A percentile compares a stretch with the other conserved stretches of the same genome.
Conservation (phyloP, 768 basidiomycete genomes). For the Boletus patriciae region DNA sequence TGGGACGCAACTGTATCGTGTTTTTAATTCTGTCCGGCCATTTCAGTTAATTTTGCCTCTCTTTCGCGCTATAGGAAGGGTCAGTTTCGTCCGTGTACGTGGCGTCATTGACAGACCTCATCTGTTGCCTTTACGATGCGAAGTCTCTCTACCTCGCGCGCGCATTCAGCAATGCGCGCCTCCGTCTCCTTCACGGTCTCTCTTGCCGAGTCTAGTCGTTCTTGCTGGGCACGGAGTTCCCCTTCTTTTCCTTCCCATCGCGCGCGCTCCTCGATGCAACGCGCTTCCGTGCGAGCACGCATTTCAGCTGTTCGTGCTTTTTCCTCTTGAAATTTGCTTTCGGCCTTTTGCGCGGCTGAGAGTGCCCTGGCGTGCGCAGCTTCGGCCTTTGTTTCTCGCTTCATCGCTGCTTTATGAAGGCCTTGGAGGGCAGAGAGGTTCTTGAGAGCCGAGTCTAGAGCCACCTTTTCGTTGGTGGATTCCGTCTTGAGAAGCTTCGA, state of each 20-base stretch:
- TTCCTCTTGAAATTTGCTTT: conserved; percentile 60
- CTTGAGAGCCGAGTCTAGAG: conserved; percentile 57
- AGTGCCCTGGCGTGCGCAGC: conserved; percentile 53
- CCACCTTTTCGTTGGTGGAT: conserved; percentile 63
- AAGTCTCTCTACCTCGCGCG: conserved; percentile 69
- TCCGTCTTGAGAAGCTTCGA: conserved; percentile 72
- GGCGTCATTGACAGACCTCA: conserved; percentile 41
- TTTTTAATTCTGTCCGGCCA: conserved; percentile 25
- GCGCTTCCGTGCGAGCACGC: conserved; percentile 47
- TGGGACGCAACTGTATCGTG: too few relatives aligned
- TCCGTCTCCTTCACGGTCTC: conserved; percentile 59
- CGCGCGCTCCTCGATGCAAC: conserved; percentile 54
- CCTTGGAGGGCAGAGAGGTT: conserved; percentile 68
- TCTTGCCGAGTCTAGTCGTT: conserved; percentile 50
- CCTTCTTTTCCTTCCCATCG: conserved; percentile 55
- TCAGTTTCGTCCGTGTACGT: conserved; percentile 1
- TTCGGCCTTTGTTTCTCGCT: conserved; percentile 63
- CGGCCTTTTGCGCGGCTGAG: conserved; percentile 58
- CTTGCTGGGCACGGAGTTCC: conserved; percentile 46
- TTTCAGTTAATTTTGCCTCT: conserved; percentile 46
- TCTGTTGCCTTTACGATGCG: conserved; percentile 66
- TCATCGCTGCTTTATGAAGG: conserved; percentile 66
- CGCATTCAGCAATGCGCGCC: conserved; percentile 64
- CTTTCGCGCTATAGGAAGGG: conserved; percentile 48
- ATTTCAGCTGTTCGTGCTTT: conserved; percentile 56